Percentiles rank a stretch among this genome's conserved stretches.
Evolutionary conservation across 352 stramenopile species (phyloP).

Genomic region (Phytophthora sojae): DNA sequence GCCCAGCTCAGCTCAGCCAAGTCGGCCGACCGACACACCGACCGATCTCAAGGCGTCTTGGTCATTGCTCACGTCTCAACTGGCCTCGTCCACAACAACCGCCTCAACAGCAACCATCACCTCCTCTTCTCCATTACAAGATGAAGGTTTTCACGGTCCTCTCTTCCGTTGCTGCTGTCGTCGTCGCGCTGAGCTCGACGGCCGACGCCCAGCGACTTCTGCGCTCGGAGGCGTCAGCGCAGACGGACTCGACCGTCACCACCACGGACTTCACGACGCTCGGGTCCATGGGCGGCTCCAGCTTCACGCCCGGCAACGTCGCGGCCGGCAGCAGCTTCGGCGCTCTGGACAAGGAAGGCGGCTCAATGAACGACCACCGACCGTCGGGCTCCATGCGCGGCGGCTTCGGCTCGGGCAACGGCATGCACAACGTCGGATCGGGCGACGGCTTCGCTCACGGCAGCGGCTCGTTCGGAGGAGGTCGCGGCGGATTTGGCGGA

Average conservation of each 20-base stretch:
- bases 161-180: constrained; percentile 2
- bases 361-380: constrained; percentile 9
- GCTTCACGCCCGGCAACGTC: constrained; percentile 28
- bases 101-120: neutral
- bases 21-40: neutral
- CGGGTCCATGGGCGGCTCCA: constrained; percentile 12
- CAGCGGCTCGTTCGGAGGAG: constrained; percentile 25
- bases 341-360: constrained; percentile 10
- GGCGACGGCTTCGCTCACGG: constrained; percentile 11
- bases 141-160: constrained; percentile 33
- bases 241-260: constrained; percentile 22
- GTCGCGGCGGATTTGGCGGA: constrained; percentile 2
- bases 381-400: constrained; percentile 19
- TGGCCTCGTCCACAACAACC: constrained; percentile 10
- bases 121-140: neutral
- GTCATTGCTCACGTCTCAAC: constrained; percentile 15
- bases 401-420: constrained; percentile 18
- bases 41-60: neutral
- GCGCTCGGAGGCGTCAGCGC: constrained; percentile 25
- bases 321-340: constrained; percentile 3
- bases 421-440: constrained; percentile 33
- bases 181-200: constrained; percentile 15
- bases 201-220: constrained; percentile 27
- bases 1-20: neutral
- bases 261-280: constrained; percentile 25